Evolutionary conservation across 306 rosid genomes (phyloP), one percentile per base, ranked within the genome.

Genomic region (Vicia faba): DNA sequence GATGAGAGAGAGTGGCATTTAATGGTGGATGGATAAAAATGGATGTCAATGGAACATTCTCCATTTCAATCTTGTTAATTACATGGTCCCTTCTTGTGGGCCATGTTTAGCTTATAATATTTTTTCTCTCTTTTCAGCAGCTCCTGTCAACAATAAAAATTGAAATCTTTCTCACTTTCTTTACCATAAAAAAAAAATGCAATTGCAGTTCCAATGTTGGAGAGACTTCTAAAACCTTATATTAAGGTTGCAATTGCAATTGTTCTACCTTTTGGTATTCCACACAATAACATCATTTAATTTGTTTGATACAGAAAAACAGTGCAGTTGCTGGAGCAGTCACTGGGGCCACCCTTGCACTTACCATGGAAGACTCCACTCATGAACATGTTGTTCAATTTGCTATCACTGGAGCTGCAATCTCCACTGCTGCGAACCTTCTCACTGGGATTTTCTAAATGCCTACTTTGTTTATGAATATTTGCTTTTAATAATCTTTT

Each of bases 351-450:
- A 84, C 99, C 14, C 76, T 93, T 62, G 95, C 99, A 10, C 87
- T 90, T 9, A 81, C 96, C 12, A 25, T 77, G 11, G 97, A 93
- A 10, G 73, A 82, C 18, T 19, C 85, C 2, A 84, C 88, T 3
- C 99, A 85, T 20, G 96, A 88, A 79, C 91, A 90, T 57, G 75
- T 93, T 29, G 95, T 85, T 61, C 96, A 86, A 41, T 79, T 89
- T 35, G 99, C 97, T 2, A 88, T 93, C 69, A 86, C 99, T 4
- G 99, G 99, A 43, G 97, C 97, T 13, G 99, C 97, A 7, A 73
- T 93, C 58, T 88, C 97, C 43, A 78, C 95, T 5, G 96, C 95
- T n/a, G 95, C 96, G 35, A 90, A 90, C 79, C 88, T 93, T 41
- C 91, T 93, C 56, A 40, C 76, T 28, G 85, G 90, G 26, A 84